These are phyloP conservation scores for Exserohilum turcica DNA, from an alignment of 2,329 filamentous ascomycete genomes.

Conservation along the genomic window DNA sequence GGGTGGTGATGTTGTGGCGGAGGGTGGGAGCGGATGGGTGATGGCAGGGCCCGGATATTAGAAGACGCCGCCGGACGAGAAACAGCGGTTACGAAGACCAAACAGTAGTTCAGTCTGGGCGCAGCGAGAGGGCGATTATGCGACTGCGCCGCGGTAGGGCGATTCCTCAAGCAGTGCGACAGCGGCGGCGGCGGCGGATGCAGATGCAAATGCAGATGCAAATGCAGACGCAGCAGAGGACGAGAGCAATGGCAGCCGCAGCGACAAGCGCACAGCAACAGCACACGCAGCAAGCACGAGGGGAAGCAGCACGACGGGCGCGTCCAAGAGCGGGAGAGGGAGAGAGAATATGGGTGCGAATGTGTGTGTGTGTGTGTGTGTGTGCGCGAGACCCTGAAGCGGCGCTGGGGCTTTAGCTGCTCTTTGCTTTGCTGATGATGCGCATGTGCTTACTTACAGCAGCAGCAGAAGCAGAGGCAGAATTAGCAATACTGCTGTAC, in stretches of 20 bases:
- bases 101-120: constrained; percentile 14
- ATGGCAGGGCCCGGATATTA: constrained; percentile 14
- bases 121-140: constrained; percentile 14
- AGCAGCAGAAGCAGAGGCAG: background rate
- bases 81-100: constrained; percentile 13
- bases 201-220: constrained; percentile 8
- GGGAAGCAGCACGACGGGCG: constrained; percentile 5
- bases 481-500: too few relatives aligned
- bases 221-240: constrained; percentile 1
- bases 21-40: constrained; percentile 23
- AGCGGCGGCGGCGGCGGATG: constrained; percentile 2
- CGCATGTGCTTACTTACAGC: constrained; percentile 10
- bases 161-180: constrained; percentile 14
- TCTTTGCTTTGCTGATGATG: constrained; percentile 6
- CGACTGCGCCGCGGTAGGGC: constrained; percentile 6
- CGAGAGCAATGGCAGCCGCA: background rate
- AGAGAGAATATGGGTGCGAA: too few relatives aligned
- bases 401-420: background rate
- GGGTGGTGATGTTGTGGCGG: constrained; percentile 7
- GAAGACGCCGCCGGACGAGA: constrained; percentile 16
- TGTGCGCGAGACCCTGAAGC: constrained; percentile 4
- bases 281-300: constrained; percentile 3
- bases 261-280: background rate
- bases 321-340: too few relatives aligned
- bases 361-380: too few relatives aligned